Evolutionary conservation across 2,329 filamentous ascomycete genomes (phyloP).

Genomic region (Cladophialophora bantiana): DNA sequence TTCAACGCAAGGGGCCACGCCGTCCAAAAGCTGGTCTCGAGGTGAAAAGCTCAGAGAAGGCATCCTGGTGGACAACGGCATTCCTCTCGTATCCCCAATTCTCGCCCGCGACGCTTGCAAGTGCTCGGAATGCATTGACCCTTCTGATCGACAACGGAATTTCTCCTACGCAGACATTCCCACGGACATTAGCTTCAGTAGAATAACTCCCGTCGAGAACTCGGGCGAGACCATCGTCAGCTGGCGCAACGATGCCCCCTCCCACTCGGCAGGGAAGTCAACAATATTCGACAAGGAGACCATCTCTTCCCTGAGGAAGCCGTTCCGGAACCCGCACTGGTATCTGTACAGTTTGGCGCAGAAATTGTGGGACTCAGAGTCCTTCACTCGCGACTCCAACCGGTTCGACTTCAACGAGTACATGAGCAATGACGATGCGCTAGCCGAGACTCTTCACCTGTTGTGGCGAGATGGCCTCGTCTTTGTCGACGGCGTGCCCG

Average conservation of each 20-base stretch:
- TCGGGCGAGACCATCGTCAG: slow-evolving; percentile 61
- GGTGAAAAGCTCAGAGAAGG: slow-evolving; percentile 17
- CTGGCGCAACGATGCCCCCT: slow-evolving; percentile 67
- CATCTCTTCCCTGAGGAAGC: slow-evolving; percentile 22
- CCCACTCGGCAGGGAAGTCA: slow-evolving; percentile 41
- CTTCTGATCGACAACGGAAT: slow-evolving; percentile 66
- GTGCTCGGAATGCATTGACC: slow-evolving; percentile 62
- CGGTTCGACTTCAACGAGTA: slow-evolving; percentile 75
- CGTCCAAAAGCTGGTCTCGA: neutral
- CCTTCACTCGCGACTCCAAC: slow-evolving; percentile 57
- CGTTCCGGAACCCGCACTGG: slow-evolving; percentile 36
- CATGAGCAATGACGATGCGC: slow-evolving; percentile 64
- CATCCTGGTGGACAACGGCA: slow-evolving; percentile 17
- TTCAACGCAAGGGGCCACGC: neutral
- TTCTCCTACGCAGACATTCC: slow-evolving; percentile 73
- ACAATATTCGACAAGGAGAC: slow-evolving; percentile 26
- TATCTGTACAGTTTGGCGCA: slow-evolving; percentile 49
- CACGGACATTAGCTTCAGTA: slow-evolving; percentile 50
- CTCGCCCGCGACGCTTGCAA: slow-evolving; percentile 63
- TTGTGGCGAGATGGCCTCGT: slow-evolving; percentile 74
- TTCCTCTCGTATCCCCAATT: slow-evolving; percentile 30
- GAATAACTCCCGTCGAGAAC: slow-evolving; percentile 47
- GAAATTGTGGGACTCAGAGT: slow-evolving; percentile 47
- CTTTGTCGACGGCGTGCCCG: slow-evolving; percentile 77
- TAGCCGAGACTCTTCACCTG: slow-evolving; percentile 68